phyloP scores from a whole-genome alignment of 192 early-diverging fungal species.

The Entomortierella lignicola region DNA sequence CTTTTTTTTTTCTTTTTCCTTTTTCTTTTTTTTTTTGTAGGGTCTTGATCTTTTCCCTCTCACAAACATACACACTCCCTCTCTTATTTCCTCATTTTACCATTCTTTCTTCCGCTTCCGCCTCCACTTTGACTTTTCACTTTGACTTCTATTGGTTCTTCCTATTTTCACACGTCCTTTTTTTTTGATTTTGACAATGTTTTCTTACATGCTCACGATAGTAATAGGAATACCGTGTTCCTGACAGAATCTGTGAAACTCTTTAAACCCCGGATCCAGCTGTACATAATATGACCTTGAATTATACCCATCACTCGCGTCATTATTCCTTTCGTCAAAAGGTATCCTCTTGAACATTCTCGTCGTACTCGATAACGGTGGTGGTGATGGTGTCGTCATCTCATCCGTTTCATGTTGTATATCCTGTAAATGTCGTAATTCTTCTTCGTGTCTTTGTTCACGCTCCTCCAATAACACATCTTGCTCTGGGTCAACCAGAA shows the following conservation, averaged over 20 bases:
- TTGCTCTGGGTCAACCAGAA: constrained; percentile 17
- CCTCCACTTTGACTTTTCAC: neutral
- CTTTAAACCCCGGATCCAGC: constrained; percentile 31
- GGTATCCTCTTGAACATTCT: constrained; percentile 7
- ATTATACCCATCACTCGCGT: neutral
- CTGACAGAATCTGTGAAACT: constrained; percentile 25
- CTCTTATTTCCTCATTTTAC: neutral
- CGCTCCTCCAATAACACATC: neutral
- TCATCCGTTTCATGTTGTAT: too few relatives aligned
- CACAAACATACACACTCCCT: constrained; percentile 7
- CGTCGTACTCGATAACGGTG: neutral
- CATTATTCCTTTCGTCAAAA: neutral
- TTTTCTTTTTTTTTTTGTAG: neutral
- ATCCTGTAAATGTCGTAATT: neutral
- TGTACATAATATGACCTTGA: constrained; percentile 23
- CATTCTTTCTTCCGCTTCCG: neutral
- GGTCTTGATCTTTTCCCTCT: neutral
- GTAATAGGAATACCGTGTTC: constrained; percentile 22
- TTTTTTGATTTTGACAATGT: neutral
- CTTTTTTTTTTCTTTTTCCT: neutral
- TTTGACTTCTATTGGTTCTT: neutral
- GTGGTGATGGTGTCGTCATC: too few relatives aligned
- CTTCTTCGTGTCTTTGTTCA: neutral
- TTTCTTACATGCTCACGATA: constrained; percentile 40
- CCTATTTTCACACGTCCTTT: neutral